Evolutionary conservation across 352 stramenopile species (phyloP), one percentile per base, ranked within the genome.

Genomic region (Phytophthora sp.): DNA sequence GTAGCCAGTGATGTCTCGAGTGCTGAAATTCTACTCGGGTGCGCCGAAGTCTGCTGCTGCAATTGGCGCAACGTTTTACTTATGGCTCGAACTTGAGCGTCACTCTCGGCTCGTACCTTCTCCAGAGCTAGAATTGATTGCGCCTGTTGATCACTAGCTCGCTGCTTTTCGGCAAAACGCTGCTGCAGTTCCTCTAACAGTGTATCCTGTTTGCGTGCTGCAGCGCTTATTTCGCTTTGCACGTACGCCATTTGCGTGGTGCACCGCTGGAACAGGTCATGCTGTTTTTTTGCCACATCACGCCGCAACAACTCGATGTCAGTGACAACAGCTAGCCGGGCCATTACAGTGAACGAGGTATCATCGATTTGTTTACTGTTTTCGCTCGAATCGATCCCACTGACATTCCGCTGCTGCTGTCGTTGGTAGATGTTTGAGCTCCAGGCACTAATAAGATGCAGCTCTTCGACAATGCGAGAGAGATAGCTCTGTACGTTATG

Each of bases 371-470:
- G n/a, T 5, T 28, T 46, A 10, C 17, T 31, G 69, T 24, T 11
- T 21, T 42, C 23, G 2, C 15, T 48, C 28, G 38, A 18, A 28
- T 30, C 24, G 21, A n/a, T 20, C 4, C n/a, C 30, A 13, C 3
- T 64, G 37, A 20, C 43, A 27, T 12, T 60, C 21, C 31, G 31
- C 24, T 56, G 18, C 44, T 49, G 44, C 35, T 63, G 43, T 4
- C 15, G 32, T n/a, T 65, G 66, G 28, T 45, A 53, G 11, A 62
- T 39, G 9, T 51, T 54, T 3, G 52, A 49, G 17, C 69, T 72
- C 76, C 76, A 88, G 20, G 50, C 59, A 30, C 76, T 79, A 39
- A 88, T 68, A 13, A 79, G 62, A 23, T 87, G 72, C 5, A 85
- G 66, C 30, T 88, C 79, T 34, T 86, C 69, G 13, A 79, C 72